These are phyloP conservation scores for Sordariomycetes sp. DNA, from an alignment of 2,329 filamentous ascomycete genomes.

Conservation along the genomic window DNA sequence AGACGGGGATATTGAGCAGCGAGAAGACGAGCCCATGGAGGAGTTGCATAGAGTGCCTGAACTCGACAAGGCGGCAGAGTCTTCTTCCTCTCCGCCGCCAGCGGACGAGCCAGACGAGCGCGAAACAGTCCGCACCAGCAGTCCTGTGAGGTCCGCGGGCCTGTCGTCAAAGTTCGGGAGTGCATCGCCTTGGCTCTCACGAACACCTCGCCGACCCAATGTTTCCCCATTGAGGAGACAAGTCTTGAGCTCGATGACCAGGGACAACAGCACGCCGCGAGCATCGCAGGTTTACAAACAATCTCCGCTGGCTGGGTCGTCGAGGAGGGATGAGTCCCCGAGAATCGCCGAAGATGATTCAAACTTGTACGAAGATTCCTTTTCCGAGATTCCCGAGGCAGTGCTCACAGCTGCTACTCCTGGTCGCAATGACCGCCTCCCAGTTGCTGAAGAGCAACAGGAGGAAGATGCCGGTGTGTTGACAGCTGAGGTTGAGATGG, in stretches of 20 bases:
- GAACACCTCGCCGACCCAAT: conserved; percentile 23
- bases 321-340: neutral
- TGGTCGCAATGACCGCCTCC: too few relatives aligned
- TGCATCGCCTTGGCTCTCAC: conserved; percentile 13
- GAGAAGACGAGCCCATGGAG: too few relatives aligned
- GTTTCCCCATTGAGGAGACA: conserved; percentile 4
- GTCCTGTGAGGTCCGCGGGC: too few relatives aligned
- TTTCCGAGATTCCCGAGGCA: conserved; percentile 45
- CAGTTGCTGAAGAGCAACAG: too few relatives aligned
- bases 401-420: conserved; percentile 41
- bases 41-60: too few relatives aligned
- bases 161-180: too few relatives aligned
- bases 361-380: conserved; percentile 41
- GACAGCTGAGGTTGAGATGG: too few relatives aligned
- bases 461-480: too few relatives aligned
- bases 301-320: neutral
- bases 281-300: too few relatives aligned
- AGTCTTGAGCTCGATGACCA: neutral
- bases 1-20: conserved; percentile 1
- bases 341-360: conserved; percentile 17
- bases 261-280: conserved; percentile 18
- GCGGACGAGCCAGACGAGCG: conserved; percentile 1
- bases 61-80: neutral
- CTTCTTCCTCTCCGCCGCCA: neutral
- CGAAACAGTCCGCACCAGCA: too few relatives aligned